Percentiles rank a stretch among this genome's conserved stretches.
Evolutionary conservation across 805 yeast species (phyloP).

Genomic region (Yarrowia alimentaria): DNA sequence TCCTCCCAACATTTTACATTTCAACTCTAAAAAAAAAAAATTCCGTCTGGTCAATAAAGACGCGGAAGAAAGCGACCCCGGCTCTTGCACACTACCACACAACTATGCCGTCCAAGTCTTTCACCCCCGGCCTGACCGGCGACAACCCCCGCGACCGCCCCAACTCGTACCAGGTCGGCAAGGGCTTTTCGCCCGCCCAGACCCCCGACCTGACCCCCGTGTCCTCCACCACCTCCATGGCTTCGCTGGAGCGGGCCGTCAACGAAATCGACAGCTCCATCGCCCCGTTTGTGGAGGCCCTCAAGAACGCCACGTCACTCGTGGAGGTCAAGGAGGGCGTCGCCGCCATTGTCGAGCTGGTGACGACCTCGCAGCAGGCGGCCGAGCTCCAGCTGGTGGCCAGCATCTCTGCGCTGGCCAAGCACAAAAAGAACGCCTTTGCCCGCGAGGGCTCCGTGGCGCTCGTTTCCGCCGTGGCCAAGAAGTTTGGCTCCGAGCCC

Average conservation of each 20-base stretch:
- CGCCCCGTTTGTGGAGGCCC: constrained; percentile 52
- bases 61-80: no score
- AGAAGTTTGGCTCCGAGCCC: constrained; percentile 57
- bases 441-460: constrained; percentile 76
- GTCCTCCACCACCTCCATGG: constrained; percentile 61
- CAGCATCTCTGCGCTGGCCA: constrained; percentile 61
- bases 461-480: constrained; percentile 56
- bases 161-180: constrained; percentile 24
- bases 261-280: constrained; percentile 67
- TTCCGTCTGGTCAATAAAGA: no score
- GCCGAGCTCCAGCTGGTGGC: constrained; percentile 65
- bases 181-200: constrained; percentile 15
- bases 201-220: constrained; percentile 27
- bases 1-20: constrained; percentile 20
- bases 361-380: constrained; percentile 52
- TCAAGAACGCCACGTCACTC: constrained; percentile 52
- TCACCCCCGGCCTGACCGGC: constrained; percentile 12
- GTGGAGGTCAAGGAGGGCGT: constrained; percentile 57
- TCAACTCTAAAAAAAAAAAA: constrained; percentile 6
- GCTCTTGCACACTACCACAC: neutral
- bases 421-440: constrained; percentile 69
- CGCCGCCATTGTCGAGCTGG: constrained; percentile 50
- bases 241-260: constrained; percentile 72
- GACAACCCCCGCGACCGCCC: constrained; percentile 26
- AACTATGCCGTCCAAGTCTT: constrained; percentile 13